Evolutionary conservation across 2,329 filamentous ascomycete genomes (phyloP).

Genomic region (Botryotinia globosa): DNA sequence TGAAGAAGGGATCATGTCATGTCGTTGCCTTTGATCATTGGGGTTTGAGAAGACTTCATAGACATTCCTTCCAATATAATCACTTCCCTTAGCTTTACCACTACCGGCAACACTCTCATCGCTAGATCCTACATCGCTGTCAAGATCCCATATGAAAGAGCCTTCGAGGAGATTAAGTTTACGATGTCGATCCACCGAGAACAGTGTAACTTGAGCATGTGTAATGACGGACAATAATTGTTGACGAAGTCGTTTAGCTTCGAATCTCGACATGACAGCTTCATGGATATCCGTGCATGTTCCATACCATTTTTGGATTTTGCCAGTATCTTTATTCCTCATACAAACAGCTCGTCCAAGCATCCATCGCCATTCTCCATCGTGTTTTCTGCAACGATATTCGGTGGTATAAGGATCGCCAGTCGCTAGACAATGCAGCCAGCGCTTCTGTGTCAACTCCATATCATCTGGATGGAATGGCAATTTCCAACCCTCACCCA

Average conservation of each 20-base stretch:
- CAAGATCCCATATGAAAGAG: constrained; percentile 52
- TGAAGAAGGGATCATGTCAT: constrained; percentile 43
- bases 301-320: constrained; percentile 77
- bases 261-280: constrained; percentile 64
- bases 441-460: constrained; percentile 51
- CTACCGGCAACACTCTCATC: constrained; percentile 38
- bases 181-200: constrained; percentile 63
- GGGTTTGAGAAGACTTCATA: constrained; percentile 58
- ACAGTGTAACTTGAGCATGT: constrained; percentile 72
- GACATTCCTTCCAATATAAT: constrained; percentile 57
- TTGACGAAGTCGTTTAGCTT: constrained; percentile 62
- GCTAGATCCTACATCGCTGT: constrained; percentile 35
- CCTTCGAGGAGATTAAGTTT: constrained; percentile 70
- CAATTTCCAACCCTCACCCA: constrained; percentile 60
- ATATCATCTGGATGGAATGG: constrained; percentile 72
- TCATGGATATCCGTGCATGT: constrained; percentile 80
- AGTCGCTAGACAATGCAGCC: constrained; percentile 61
- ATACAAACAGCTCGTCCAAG: constrained; percentile 69
- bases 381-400: constrained; percentile 64
- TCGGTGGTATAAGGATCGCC: constrained; percentile 69
- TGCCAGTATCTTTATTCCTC: constrained; percentile 60
- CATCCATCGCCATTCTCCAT: constrained; percentile 77
- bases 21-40: constrained; percentile 3
- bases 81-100: constrained; percentile 28
- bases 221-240: constrained; percentile 71